Evolutionary conservation across 129 eudicot genomes (phyloP).

Genomic region (Arctium lappa): DNA sequence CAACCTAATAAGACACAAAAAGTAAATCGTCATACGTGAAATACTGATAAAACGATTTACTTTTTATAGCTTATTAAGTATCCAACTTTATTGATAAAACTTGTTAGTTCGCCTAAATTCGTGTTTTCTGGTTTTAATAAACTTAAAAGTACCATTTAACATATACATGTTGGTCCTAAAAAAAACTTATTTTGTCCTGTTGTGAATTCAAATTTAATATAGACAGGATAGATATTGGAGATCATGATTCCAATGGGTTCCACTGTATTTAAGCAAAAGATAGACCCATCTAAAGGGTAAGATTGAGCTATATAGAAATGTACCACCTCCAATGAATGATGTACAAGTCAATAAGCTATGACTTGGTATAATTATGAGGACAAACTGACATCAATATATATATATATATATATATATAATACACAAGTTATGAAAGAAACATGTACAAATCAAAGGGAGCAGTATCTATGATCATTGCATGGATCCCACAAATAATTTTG

Average conservation of each 20-base stretch:
- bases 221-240: constrained; percentile 1
- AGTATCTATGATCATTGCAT: constrained; percentile 10
- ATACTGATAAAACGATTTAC: too few species aligned
- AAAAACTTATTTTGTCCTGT: not conserved
- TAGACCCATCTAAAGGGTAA: not conserved
- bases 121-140: not conserved
- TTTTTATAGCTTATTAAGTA: not conserved
- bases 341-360: not conserved
- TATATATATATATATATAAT: not conserved
- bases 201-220: constrained; percentile 12
- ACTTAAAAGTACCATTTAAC: too few species aligned
- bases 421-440: not conserved
- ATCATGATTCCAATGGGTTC: constrained; percentile 6
- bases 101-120: not conserved
- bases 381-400: not conserved
- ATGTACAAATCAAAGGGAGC: constrained; percentile 11
- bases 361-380: not conserved
- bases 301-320: not conserved
- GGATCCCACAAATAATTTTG: constrained; percentile 29
- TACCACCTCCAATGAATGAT: not conserved
- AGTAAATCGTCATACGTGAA: too few species aligned
- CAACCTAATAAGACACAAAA: not conserved
- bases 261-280: not conserved
- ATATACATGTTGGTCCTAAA: not conserved
- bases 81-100: not conserved